Evolutionary conservation across 257 asterid genomes (phyloP).

Genomic region (Cordia subcordata): DNA sequence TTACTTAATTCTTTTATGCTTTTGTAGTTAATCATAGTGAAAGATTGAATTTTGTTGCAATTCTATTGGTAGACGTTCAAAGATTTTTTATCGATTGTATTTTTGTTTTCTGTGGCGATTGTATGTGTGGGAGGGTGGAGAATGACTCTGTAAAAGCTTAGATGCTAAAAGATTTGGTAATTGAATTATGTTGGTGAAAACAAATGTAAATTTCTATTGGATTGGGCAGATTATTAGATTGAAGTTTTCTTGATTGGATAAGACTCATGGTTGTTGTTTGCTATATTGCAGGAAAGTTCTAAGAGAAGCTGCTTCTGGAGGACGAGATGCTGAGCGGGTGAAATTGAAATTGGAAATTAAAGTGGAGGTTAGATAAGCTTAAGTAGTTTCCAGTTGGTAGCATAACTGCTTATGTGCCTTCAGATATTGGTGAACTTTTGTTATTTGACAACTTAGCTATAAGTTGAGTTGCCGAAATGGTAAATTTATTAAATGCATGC

Average conservation of each 20-base stretch:
- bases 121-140: no score
- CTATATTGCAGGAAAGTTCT: slow-evolving; percentile 63
- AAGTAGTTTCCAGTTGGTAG: background rate
- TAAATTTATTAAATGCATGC: no score
- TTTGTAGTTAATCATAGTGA: background rate
- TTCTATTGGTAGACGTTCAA: no score
- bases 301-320: slow-evolving; percentile 92
- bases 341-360: slow-evolving; percentile 76
- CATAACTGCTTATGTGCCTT: background rate
- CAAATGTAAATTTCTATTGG: no score
- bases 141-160: no score
- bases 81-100: no score
- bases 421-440: background rate
- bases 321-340: slow-evolving; percentile 84
- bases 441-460: background rate
- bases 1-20: background rate
- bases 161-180: no score
- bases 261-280: background rate
- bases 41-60: background rate
- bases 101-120: no score
- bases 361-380: slow-evolving; percentile 54
- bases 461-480: background rate
- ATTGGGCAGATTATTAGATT: no score
- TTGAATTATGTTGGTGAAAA: no score
- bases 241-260: no score